Base-by-base conservation (phyloP, 805 yeast genomes). In the Priceomyces haplophilus region DNA sequence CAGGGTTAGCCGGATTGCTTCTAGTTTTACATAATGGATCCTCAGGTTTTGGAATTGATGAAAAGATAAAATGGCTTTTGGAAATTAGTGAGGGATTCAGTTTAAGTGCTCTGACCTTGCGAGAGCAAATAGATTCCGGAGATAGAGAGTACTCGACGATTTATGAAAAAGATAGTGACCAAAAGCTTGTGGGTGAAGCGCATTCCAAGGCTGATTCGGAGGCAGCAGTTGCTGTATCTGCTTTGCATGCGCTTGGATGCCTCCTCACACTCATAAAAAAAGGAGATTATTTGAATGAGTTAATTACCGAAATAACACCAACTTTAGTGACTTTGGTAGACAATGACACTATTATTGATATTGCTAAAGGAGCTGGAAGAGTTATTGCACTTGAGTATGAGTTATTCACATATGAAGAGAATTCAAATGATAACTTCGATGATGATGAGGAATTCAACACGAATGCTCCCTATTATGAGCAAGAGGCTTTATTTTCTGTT, bases 351-450 rank as follows among this genome's bases (percentile, higher is more conserved):
- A 59, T 52, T 40, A 56, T 69, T 16, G 79, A 73, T n/a, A 62
- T 81, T 7, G 64, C 76, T 18, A 73, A 75, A 39, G 78, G 85
- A 0, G 76, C 79, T 0, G 81, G 79, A 3, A 69, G 80, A 47
- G 64, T 79, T 11, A 61, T 79, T 37, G 88, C 80, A 1, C 61
- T 82, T 30, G 66, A 75, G 49, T 79, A 76, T 52, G 88, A 83
- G 53, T 49, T 73, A 11, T 76, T 66, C 52, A 64, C 62, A 23
- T 80, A 78, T 46, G 67, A 62, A n/a, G 68, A 61, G 8, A 67
- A 61, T 2, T 67, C 60, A 1, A 69, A 60, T 3, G 68, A 64
- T 7, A 62, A 53, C 7, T 53, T 48, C 6, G 68, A 59, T 1
- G 69, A 66, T 11, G 72, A 72, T 24, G 67, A 61, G 3, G 78